Conservation (phyloP, 345 rosid species). For the Melastoma malabathricum region DNA sequence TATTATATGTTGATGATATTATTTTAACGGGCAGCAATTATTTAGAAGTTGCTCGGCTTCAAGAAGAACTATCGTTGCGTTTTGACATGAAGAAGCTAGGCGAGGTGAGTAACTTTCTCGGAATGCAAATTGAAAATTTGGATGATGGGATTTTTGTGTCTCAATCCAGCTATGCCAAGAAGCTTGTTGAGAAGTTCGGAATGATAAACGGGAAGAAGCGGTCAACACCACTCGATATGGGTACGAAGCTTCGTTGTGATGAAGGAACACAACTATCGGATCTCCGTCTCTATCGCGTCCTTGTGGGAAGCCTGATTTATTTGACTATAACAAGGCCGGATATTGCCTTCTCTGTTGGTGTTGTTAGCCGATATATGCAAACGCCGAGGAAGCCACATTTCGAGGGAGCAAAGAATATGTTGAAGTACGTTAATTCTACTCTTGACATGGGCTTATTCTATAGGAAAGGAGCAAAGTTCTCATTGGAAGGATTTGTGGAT, state of each 20-base stretch:
- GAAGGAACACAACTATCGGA: neutral
- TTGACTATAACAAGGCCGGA: constrained; percentile 8
- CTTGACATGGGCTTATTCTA: too few species aligned
- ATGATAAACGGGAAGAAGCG: neutral
- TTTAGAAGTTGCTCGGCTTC: neutral
- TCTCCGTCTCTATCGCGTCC: neutral
- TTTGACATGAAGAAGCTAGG: constrained; percentile 12
- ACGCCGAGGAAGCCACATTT: too few species aligned
- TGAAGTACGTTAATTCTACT: too few species aligned
- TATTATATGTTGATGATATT: neutral
- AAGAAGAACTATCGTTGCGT: neutral
- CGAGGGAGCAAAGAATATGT: too few species aligned
- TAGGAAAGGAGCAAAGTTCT: too few species aligned
- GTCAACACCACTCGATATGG: constrained; percentile 6
- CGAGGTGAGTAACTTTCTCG: constrained; percentile 7
- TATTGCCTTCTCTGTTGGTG: neutral
- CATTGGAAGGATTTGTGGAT: too few species aligned
- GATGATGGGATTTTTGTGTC: constrained; percentile 5
- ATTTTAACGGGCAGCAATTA: neutral
- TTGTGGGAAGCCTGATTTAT: constrained; percentile 8
- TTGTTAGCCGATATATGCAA: neutral
- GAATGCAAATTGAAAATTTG: constrained; percentile 1
- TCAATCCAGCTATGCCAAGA: constrained; percentile 6
- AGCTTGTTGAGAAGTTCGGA: constrained; percentile 1
- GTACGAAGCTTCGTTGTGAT: constrained; percentile 2